Percentiles rank a stretch among this genome's conserved stretches.
Evolutionary conservation across 129 eudicot species (phyloP).

Genomic region (Tagetes erecta): DNA sequence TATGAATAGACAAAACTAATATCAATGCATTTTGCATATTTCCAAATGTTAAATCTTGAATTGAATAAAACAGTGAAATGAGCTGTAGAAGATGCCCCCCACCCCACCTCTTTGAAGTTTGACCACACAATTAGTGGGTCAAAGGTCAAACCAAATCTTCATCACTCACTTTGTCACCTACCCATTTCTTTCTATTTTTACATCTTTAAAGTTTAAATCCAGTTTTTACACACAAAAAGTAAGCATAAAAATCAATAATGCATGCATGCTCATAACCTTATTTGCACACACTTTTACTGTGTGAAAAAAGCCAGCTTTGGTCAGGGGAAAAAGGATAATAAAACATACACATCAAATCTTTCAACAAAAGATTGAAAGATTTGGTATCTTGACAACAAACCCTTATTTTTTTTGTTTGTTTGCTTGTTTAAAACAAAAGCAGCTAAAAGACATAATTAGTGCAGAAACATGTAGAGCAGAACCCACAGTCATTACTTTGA

Average conservation of each 20-base stretch:
- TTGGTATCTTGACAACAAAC: constrained; percentile 20
- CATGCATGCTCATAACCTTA: background rate
- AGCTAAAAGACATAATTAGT: constrained; percentile 32
- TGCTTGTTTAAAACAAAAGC: constrained; percentile 16
- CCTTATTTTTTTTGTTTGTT: constrained; percentile 15
- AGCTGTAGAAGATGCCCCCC: constrained; percentile 53
- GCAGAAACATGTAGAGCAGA: constrained; percentile 38
- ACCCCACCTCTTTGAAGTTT: constrained; percentile 30
- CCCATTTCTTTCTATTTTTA: constrained; percentile 24
- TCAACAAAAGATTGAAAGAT: constrained; percentile 41
- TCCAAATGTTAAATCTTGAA: constrained; percentile 36
- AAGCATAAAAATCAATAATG: constrained; percentile 27
- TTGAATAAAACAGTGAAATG: constrained; percentile 33
- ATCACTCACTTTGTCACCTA: constrained; percentile 25
- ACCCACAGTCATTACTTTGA: constrained; percentile 33
- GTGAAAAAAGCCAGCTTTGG: constrained; percentile 11
- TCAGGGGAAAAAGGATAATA: constrained; percentile 25
- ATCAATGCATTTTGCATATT: constrained; percentile 21
- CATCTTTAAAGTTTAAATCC: background rate
- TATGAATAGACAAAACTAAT: constrained; percentile 16
- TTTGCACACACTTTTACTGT: constrained; percentile 12
- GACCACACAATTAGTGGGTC: constrained; percentile 58
- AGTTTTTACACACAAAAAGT: constrained; percentile 20
- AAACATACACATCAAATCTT: constrained; percentile 29
- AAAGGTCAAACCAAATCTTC: constrained; percentile 28